Conservation (phyloP, 208 protist genomes). For the Leishmania martiniquensis region DNA sequence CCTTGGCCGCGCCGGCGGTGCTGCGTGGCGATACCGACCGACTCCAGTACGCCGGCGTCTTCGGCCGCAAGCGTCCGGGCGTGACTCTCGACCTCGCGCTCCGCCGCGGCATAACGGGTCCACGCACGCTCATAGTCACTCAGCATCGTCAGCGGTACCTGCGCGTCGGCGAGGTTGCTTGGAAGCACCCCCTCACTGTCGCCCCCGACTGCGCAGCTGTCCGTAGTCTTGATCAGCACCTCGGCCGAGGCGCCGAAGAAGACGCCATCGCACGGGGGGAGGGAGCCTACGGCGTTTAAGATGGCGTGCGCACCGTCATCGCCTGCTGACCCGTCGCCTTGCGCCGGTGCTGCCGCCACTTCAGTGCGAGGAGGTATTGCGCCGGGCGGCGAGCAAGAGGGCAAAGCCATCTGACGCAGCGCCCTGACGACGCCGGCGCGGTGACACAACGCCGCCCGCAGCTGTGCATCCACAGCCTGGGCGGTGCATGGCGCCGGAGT, state of each 20-base stretch:
- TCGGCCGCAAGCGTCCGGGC: constrained; percentile 19
- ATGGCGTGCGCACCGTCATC: neutral
- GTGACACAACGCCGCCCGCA: constrained; percentile 5
- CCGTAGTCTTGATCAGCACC: neutral
- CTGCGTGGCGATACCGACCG: neutral
- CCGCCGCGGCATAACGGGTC: constrained; percentile 13
- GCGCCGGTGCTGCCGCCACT: neutral
- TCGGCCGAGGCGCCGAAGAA: constrained; percentile 28
- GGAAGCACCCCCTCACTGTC: neutral
- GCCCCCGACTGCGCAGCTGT: neutral
- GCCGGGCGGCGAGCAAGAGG: neutral
- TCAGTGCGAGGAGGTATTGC: neutral
- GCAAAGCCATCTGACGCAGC: constrained; percentile 5
- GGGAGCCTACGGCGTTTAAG: neutral
- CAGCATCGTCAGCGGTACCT: constrained; percentile 1
- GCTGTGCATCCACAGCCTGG: constrained; percentile 7
- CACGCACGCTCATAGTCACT: constrained; percentile 31
- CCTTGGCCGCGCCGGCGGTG: neutral
- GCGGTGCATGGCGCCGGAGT: neutral
- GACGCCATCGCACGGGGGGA: constrained; percentile 26
- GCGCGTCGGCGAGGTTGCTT: neutral
- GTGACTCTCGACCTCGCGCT: constrained; percentile 1
- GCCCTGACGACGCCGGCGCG: constrained; percentile 9
- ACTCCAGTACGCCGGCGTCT: constrained; percentile 22
- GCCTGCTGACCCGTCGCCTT: neutral